A percentile compares a stretch with the other conserved stretches of the same genome.
Evolutionary conservation across 1,284 basidiomycete species (phyloP).

Genomic region (Omphalotus olearius): DNA sequence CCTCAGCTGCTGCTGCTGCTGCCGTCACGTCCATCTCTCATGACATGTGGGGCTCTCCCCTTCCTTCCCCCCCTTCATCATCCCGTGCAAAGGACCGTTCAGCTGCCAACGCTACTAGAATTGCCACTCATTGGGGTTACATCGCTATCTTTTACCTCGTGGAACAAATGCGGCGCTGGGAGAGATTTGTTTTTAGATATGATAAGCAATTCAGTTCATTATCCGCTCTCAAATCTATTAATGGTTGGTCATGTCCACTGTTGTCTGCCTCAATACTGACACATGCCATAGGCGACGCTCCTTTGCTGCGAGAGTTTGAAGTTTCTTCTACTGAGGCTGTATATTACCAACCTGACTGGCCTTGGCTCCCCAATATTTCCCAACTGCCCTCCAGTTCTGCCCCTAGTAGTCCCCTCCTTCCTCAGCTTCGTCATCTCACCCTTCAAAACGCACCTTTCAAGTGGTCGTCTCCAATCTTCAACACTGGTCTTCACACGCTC

Average conservation of each 20-base stretch:
- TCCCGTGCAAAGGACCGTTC: constrained; percentile 18
- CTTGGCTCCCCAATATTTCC: constrained; percentile 59
- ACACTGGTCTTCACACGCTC: constrained; percentile 48
- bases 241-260: constrained; percentile 39
- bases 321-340: constrained; percentile 64
- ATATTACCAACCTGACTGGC: constrained; percentile 54
- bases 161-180: constrained; percentile 75
- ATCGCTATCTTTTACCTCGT: constrained; percentile 73
- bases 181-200: constrained; percentile 72
- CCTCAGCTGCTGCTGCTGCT: background rate
- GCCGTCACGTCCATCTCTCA: constrained; percentile 3
- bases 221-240: constrained; percentile 62
- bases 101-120: constrained; percentile 18
- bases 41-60: constrained; percentile 22
- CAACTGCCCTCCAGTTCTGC: constrained; percentile 27
- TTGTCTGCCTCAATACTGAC: background rate
- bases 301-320: constrained; percentile 69
- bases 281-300: constrained; percentile 53
- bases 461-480: constrained; percentile 66
- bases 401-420: constrained; percentile 24
- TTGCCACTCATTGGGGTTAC: constrained; percentile 69
- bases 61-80: constrained; percentile 22
- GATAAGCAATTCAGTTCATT: constrained; percentile 70
- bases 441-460: constrained; percentile 70
- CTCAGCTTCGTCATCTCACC: constrained; percentile 49